A percentile compares a stretch with the other conserved stretches of the same genome.
phyloP scores from a whole-genome alignment of 306 rosid genomes.

The Luffa acutangula region DNA sequence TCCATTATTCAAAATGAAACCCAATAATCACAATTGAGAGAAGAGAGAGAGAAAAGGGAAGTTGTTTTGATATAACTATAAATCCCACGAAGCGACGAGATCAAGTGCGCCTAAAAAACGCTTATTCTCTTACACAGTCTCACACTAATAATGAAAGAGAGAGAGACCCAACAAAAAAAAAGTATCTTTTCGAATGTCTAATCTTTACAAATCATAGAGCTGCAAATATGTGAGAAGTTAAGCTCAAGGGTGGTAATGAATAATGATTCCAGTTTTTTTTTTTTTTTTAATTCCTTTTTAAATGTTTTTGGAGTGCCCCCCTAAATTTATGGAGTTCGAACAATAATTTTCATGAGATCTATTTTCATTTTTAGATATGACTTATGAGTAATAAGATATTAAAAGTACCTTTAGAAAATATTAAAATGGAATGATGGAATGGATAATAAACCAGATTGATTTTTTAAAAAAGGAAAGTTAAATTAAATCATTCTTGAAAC shows the following conservation, averaged over 20 bases:
- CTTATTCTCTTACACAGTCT: constrained; percentile 23
- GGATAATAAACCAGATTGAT: neutral
- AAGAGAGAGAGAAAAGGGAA: constrained; percentile 11
- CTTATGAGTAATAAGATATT: neutral
- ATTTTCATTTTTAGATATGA: neutral
- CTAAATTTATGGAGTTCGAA: neutral
- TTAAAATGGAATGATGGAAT: neutral
- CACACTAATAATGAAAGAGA: neutral
- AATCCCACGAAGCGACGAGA: constrained; percentile 16
- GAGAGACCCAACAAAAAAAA: neutral
- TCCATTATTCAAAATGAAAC: constrained; percentile 11
- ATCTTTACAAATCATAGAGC: constrained; percentile 5
- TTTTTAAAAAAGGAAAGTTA: neutral
- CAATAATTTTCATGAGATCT: neutral
- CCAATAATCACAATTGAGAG: constrained; percentile 1
- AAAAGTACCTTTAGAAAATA: too few species aligned
- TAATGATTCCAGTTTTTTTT: neutral
- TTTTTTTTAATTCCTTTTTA: neutral
- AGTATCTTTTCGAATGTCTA: constrained; percentile 20
- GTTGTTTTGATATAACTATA: neutral
- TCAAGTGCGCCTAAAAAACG: neutral
- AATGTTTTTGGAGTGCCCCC: neutral
- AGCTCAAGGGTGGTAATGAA: neutral
- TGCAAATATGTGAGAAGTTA: neutral
- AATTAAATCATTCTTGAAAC: too few species aligned